Evolutionary conservation across 805 yeast genomes (phyloP).

Genomic region (Wickerhamomyces xylosicus): DNA sequence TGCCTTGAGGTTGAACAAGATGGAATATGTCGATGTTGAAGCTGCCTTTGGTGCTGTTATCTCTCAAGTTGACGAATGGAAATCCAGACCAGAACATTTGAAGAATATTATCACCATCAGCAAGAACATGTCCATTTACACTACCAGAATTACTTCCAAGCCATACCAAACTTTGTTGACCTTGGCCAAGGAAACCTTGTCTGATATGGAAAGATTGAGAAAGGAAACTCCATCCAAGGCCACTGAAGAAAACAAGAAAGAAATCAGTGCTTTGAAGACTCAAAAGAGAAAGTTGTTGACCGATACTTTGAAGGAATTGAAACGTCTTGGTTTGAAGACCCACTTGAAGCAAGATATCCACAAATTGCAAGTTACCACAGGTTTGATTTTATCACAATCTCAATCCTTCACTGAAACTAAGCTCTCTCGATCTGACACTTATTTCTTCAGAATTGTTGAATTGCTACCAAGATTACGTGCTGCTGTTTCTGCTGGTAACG

Average conservation of each 20-base stretch:
- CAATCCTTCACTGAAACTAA: conserved; percentile 29
- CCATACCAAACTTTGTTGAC: conserved; percentile 39
- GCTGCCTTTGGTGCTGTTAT: background rate
- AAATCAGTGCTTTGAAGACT: conserved; percentile 59
- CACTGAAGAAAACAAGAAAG: conserved; percentile 68
- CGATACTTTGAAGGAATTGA: conserved; percentile 64
- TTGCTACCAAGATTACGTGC: conserved; percentile 70
- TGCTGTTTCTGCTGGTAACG: conserved; percentile 46
- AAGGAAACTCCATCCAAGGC: conserved; percentile 67
- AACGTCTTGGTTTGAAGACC: conserved; percentile 65
- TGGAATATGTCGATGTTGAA: conserved; percentile 8
- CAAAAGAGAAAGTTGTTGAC: conserved; percentile 74
- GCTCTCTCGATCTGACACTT: conserved; percentile 32
- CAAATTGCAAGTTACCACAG: conserved; percentile 50
- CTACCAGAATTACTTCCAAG: conserved; percentile 19
- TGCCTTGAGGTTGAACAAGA: conserved; percentile 1
- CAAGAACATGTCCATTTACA: conserved; percentile 45
- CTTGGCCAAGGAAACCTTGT: conserved; percentile 42
- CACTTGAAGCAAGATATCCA: conserved; percentile 58
- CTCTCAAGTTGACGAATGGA: conserved; percentile 35
- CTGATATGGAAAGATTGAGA: conserved; percentile 51
- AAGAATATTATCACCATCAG: conserved; percentile 38
- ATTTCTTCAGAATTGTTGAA: conserved; percentile 66
- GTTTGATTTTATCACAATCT: conserved; percentile 47
- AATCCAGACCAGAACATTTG: conserved; percentile 44